These are phyloP conservation scores for Elongisporangium anandrum DNA, from an alignment of 352 stramenopile genomes.

Conservation along the genomic window DNA sequence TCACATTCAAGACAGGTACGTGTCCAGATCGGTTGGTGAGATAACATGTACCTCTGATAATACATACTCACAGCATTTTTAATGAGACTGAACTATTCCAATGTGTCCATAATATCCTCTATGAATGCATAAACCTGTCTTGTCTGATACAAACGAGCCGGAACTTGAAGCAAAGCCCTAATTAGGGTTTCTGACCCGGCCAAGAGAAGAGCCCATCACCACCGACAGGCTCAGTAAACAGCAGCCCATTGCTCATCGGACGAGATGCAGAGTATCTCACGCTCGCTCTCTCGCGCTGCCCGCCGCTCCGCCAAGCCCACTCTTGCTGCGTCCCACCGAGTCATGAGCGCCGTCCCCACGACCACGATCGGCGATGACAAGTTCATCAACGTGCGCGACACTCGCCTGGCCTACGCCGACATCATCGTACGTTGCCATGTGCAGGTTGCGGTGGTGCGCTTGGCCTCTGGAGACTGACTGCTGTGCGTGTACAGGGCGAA, in stretches of 20 bases:
- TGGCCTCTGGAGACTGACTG: background rate
- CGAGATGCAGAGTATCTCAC: background rate
- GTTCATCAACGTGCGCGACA: constrained; percentile 45
- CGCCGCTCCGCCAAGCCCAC: background rate
- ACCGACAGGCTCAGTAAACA: background rate
- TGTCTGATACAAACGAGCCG: background rate
- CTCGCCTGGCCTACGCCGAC: constrained; percentile 48
- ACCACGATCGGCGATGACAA: constrained; percentile 21
- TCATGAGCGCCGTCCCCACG: constrained; percentile 23
- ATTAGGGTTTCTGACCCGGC: background rate
- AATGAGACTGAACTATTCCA: background rate
- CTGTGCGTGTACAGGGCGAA: constrained; percentile 25
- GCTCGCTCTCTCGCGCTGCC: background rate
- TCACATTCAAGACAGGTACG: background rate
- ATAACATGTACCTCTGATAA: background rate
- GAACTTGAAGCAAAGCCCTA: background rate
- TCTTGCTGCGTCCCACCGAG: constrained; percentile 8
- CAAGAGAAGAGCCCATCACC: no score
- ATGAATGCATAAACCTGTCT: background rate
- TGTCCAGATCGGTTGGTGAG: background rate
- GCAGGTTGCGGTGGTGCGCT: no score
- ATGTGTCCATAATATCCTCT: background rate
- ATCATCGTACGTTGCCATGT: constrained; percentile 42
- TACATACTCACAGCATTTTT: background rate
- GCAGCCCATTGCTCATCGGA: background rate